Evolutionary conservation across 768 basidiomycete genomes (phyloP).

Genomic region (Termitomyces eurrhizus): DNA sequence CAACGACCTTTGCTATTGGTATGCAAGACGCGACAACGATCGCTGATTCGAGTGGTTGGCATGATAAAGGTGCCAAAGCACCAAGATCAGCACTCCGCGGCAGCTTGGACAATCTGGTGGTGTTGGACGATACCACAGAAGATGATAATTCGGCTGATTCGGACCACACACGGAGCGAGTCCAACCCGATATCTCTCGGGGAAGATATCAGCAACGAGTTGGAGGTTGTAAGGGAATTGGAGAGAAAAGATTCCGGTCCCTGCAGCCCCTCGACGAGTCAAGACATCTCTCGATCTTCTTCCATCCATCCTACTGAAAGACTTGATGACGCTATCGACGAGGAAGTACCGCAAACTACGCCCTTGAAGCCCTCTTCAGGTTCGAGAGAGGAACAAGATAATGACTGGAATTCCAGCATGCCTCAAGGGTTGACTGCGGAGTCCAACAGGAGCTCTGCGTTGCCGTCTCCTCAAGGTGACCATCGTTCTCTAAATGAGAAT

Average conservation of each 20-base stretch:
- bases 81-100: not conserved
- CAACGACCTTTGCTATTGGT: not conserved
- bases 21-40: not conserved
- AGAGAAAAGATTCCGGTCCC: not conserved
- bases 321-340: not conserved
- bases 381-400: not conserved
- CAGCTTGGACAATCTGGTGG: not conserved
- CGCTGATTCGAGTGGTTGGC: not conserved
- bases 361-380: too few species aligned
- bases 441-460: not conserved
- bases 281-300: not conserved
- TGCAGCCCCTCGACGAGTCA: not conserved
- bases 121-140: not conserved
- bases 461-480: not conserved
- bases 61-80: not conserved
- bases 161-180: not conserved
- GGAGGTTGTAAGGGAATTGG: conserved; percentile 1
- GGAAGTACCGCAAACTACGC: not conserved
- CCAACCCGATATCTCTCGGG: not conserved
- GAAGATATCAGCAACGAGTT: conserved; percentile 1
- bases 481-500: not conserved
- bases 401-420: not conserved
- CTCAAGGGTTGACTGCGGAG: not conserved
- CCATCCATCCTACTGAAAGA: not conserved
- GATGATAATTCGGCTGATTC: not conserved